Evolutionary conservation across 768 basidiomycete genomes (phyloP), one percentile per base, ranked within the genome.

Genomic region (Cyclocybe aegerita): DNA sequence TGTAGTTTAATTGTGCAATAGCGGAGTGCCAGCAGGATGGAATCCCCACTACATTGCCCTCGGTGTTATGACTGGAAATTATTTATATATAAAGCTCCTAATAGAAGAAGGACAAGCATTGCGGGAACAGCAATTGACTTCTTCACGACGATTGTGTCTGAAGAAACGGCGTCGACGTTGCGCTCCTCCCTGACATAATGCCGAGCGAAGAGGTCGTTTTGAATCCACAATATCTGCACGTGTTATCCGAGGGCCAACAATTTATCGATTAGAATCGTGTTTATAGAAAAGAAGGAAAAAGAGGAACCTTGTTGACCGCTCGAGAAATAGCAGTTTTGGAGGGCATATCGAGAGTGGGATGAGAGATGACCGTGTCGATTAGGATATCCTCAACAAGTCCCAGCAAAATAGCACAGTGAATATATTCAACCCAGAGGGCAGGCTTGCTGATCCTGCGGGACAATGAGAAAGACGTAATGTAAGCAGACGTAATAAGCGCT

Each of bases 181-280:
- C 14, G 34, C 14, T 56, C 54, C 38, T 72, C 69, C 9, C 67
- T 51, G 41, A 75, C 66, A 48, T 76, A 76, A 51, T 76, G 73
- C 7, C 73, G 67, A 3, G 73, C 67, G 52, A 76, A 76, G 11
- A 75, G 67, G 49, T 76, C 75, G 32, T 78, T 79, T 59, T 79
- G 77, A 15, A 78, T 74, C 77, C 76, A 77, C 12, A 78, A 56
- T 14, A 77, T 63, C 75, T 77, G 44, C 12, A 33, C 29, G 31
- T 33, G 7, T 10, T 5, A 5, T 23, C 23, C 3, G 5, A 23
- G 4, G 23, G 5, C 23, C 23, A 5, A 23, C 23, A 23, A 23
- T 23, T 5, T 5, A 23, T 23, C 23, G 23, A 23, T 23, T 23
- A 23, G 45, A n/a, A 37, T 37, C 14, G 34, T 32, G 14, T 30